Evolutionary conservation across 257 asterid genomes (phyloP).

Genomic region (Solanum habrochaites): DNA sequence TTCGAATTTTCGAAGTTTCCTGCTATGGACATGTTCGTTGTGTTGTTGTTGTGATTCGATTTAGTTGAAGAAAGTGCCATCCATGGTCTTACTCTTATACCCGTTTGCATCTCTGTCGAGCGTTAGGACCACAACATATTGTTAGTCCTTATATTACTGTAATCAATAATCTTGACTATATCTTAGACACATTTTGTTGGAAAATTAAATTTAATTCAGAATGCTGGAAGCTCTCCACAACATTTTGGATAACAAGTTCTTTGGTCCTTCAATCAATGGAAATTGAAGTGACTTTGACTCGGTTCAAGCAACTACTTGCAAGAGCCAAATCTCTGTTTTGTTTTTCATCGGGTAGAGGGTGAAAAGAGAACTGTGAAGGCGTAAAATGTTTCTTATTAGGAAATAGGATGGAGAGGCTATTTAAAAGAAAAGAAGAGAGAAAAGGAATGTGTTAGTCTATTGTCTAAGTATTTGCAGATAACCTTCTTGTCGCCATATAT

Average conservation of each 20-base stretch:
- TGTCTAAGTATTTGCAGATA: neutral
- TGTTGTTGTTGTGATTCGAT: neutral
- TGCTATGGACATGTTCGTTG: neutral
- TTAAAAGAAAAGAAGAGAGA: neutral
- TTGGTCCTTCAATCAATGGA: neutral
- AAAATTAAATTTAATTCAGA: neutral
- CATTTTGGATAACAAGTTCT: neutral
- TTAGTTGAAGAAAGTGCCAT: neutral
- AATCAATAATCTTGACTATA: neutral
- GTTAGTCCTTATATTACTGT: neutral
- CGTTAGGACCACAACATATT: neutral
- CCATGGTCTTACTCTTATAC: neutral
- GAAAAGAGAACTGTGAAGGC: neutral
- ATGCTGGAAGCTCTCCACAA: neutral
- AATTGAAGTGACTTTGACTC: neutral
- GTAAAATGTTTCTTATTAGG: neutral
- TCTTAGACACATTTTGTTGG: neutral
- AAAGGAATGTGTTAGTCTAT: neutral
- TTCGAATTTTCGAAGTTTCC: neutral
- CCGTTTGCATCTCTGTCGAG: neutral
- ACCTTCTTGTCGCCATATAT: neutral
- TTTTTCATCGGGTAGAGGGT: neutral
- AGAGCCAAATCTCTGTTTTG: neutral
- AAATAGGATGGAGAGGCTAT: neutral
- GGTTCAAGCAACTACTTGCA: neutral